Evolutionary conservation across 1,284 basidiomycete genomes (phyloP).

Genomic region (Cryptococcus hybrid): DNA sequence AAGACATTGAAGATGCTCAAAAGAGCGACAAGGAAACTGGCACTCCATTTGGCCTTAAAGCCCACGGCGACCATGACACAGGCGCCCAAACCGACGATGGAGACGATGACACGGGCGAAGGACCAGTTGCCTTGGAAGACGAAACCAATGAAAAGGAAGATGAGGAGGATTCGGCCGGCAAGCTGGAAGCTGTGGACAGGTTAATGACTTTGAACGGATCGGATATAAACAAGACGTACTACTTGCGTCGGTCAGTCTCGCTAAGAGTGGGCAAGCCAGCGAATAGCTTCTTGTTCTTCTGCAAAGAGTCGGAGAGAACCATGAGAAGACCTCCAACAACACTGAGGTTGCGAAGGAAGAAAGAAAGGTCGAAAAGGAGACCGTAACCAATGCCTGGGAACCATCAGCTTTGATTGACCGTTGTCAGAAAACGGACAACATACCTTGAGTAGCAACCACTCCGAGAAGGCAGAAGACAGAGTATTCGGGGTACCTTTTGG

Average conservation of each 20-base stretch:
- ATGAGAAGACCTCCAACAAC: slow-evolving; percentile 93
- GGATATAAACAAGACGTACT: slow-evolving; percentile 61
- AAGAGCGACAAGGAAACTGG: slow-evolving; percentile 91
- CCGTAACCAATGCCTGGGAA: slow-evolving; percentile 76
- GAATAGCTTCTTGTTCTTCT: slow-evolving; percentile 81
- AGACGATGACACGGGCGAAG: slow-evolving; percentile 78
- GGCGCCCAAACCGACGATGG: slow-evolving; percentile 82
- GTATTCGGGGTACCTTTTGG: slow-evolving; percentile 82
- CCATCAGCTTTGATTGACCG: not conserved
- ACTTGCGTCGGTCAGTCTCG: slow-evolving; percentile 97
- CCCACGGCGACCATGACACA: slow-evolving; percentile 97
- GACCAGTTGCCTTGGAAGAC: slow-evolving; percentile 92
- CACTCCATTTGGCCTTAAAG: slow-evolving; percentile 99
- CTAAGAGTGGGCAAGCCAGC: slow-evolving; percentile 87
- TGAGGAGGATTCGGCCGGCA: slow-evolving; percentile 92
- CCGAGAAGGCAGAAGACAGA: slow-evolving; percentile 83
- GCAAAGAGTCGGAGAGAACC: slow-evolving; percentile 96
- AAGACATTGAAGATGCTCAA: slow-evolving; percentile 95
- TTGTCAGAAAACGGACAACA: slow-evolving; percentile 13
- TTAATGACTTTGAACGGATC: not conserved
- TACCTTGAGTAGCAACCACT: slow-evolving; percentile 87
- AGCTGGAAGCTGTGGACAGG: slow-evolving; percentile 74
- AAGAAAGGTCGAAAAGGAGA: slow-evolving; percentile 95
- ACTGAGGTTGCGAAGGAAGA: slow-evolving; percentile 95
- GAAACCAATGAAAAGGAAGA: slow-evolving; percentile 99